phyloP scores from a whole-genome alignment of 2,329 filamentous ascomycete species.

The Bretziella fagacearum region DNA sequence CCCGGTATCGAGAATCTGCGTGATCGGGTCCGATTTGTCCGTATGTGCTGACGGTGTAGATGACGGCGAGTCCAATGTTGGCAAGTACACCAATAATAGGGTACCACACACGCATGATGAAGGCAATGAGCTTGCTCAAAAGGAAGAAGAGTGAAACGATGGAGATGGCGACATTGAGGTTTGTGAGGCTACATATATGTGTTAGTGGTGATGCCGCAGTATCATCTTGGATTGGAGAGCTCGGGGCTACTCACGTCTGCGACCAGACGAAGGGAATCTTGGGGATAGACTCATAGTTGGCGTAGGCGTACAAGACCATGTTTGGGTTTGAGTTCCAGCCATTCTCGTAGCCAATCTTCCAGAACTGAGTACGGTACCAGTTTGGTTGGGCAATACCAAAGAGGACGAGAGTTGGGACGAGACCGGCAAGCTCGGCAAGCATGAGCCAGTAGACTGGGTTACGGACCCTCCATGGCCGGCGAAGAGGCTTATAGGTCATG shows the following conservation, averaged over 20 bases:
- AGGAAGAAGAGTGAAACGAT: slow-evolving; percentile 62
- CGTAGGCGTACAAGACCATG: slow-evolving; percentile 53
- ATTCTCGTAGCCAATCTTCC: slow-evolving; percentile 53
- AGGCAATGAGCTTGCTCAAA: slow-evolving; percentile 50
- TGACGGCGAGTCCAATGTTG: slow-evolving; percentile 37
- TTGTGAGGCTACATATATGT: slow-evolving; percentile 39
- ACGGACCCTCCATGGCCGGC: slow-evolving; percentile 40
- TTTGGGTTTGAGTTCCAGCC: slow-evolving; percentile 59
- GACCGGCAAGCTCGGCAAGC: slow-evolving; percentile 46
- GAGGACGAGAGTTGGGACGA: slow-evolving; percentile 49
- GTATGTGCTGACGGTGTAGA: slow-evolving; percentile 51
- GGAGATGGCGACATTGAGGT: slow-evolving; percentile 61
- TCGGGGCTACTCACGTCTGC: slow-evolving; percentile 38
- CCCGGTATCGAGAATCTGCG: slow-evolving; percentile 44
- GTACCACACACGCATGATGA: slow-evolving; percentile 54
- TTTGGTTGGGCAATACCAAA: slow-evolving; percentile 60
- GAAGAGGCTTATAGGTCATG: slow-evolving; percentile 36
- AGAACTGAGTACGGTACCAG: slow-evolving; percentile 53
- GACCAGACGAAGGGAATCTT: slow-evolving; percentile 57
- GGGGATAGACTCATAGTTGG: slow-evolving; percentile 49
- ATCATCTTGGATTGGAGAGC: slow-evolving; percentile 1
- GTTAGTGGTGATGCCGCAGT: slow-evolving; percentile 15
- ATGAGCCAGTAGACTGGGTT: slow-evolving; percentile 46
- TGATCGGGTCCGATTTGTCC: slow-evolving; percentile 60
- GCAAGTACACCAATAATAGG: slow-evolving; percentile 45